phyloP scores from a whole-genome alignment of 2,329 filamentous ascomycete genomes.

The Aspergillus awamori region DNA sequence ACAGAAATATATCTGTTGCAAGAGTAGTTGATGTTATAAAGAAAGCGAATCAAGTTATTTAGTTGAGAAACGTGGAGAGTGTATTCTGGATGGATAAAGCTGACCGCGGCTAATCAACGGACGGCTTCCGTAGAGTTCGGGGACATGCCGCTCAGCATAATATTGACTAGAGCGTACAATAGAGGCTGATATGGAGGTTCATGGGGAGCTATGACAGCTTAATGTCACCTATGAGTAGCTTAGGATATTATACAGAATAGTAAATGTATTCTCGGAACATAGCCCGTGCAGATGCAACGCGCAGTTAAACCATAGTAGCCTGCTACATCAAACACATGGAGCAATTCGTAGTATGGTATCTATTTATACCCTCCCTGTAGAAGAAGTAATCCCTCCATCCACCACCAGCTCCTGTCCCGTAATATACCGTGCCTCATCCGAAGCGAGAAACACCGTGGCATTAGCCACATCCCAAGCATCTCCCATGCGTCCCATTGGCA shows the following conservation, averaged over 20 bases:
- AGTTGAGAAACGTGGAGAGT: no score
- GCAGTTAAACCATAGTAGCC: no score
- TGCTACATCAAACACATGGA: not conserved
- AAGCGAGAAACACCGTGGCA: constrained; percentile 35
- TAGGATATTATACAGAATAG: not conserved
- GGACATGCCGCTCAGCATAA: not conserved
- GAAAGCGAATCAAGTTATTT: no score
- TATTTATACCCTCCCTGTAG: constrained; percentile 19
- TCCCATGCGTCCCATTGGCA: constrained; percentile 39
- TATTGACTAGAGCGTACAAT: not conserved
- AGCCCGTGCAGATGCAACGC: no score
- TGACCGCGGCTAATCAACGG: not conserved
- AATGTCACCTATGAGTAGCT: no score
- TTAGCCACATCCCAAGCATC: constrained; percentile 39
- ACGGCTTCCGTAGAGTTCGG: not conserved
- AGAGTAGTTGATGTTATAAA: no score
- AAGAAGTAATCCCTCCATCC: constrained; percentile 39
- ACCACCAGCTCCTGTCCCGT: constrained; percentile 41
- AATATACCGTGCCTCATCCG: constrained; percentile 36
- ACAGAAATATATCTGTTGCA: no score
- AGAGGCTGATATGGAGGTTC: not conserved
- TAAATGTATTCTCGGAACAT: no score
- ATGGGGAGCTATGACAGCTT: no score
- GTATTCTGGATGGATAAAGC: no score
- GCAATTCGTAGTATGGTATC: not conserved